Percentiles rank a stretch among this genome's conserved stretches.
These are phyloP conservation scores for Colletotrichum godetiae DNA, from an alignment of 2,329 filamentous ascomycete species.

Conservation along the genomic window DNA sequence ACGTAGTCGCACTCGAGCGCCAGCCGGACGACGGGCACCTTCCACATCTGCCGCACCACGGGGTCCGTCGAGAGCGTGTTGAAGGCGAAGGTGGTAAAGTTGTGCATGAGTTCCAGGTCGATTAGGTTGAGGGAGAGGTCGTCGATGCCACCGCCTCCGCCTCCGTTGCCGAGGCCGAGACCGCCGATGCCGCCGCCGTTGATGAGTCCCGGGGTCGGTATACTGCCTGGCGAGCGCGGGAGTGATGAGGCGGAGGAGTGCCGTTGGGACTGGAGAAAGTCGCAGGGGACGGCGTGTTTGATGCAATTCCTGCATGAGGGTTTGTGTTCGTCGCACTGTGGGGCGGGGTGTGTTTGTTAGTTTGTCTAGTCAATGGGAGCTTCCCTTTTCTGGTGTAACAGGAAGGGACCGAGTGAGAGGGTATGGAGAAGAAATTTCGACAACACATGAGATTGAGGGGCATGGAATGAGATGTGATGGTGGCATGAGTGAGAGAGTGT, in stretches of 20 bases:
- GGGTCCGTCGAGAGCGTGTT: slow-evolving; percentile 57
- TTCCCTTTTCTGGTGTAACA: neutral
- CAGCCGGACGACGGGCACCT: slow-evolving; percentile 56
- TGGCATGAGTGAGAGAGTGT: neutral
- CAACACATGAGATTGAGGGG: neutral
- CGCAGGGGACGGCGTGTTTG: slow-evolving; percentile 43
- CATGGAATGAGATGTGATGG: neutral
- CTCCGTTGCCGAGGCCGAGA: slow-evolving; percentile 1
- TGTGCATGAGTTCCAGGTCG: slow-evolving; percentile 65
- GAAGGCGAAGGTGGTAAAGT: slow-evolving; percentile 62
- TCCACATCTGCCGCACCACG: slow-evolving; percentile 57
- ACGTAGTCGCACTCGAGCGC: slow-evolving; percentile 60
- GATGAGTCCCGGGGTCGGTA: neutral
- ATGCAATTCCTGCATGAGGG: slow-evolving; percentile 42
- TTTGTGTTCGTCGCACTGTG: slow-evolving; percentile 42
- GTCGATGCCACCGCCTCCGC: slow-evolving; percentile 37
- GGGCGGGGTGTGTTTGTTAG: neutral
- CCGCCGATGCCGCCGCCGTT: slow-evolving; percentile 10
- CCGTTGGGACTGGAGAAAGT: slow-evolving; percentile 38
- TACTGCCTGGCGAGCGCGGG: slow-evolving; percentile 25
- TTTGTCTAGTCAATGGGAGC: neutral
- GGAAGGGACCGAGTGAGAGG: neutral
- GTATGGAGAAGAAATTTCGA: neutral
- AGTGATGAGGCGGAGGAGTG: slow-evolving; percentile 22
- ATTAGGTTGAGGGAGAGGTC: slow-evolving; percentile 48